These are phyloP conservation scores for Acanthamoeba castellanii DNA, from an alignment of 208 protist species.

Conservation along the genomic window DNA sequence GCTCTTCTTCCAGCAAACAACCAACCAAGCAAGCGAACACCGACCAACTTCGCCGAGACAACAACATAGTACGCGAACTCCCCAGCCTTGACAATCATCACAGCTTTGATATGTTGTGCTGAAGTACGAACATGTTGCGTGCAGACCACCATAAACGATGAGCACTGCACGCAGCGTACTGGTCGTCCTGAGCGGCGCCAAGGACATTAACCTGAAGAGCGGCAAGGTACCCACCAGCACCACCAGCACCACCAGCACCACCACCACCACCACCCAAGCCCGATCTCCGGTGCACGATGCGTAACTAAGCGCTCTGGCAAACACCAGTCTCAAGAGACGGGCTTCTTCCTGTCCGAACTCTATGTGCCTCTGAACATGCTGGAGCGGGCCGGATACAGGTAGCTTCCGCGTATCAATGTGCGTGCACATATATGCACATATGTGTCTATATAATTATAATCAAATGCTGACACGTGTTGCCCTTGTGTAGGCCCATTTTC, in stretches of 20 bases:
- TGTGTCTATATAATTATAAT: too few species aligned
- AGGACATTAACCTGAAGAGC: slow-evolving; percentile 28
- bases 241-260: too few species aligned
- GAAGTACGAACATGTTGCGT: not conserved
- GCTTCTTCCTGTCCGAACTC: slow-evolving; percentile 29
- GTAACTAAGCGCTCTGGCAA: not conserved
- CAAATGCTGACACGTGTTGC: not conserved
- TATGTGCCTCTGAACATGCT: not conserved
- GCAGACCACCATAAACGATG: not conserved
- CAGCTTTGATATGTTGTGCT: not conserved
- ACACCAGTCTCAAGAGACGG: not conserved
- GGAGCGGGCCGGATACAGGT: not conserved
- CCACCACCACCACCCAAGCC: too few species aligned
- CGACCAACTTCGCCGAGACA: not conserved
- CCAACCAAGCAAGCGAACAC: not conserved
- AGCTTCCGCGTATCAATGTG: not conserved
- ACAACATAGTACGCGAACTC: not conserved
- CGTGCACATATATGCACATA: too few species aligned
- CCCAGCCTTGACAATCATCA: not conserved
- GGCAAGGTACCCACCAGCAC: not conserved
- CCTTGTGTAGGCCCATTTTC: not conserved
- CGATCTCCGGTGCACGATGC: not conserved
- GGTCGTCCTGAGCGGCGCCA: slow-evolving; percentile 19
- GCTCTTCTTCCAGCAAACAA: not conserved
- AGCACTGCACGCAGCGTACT: not conserved